Base-by-base conservation (phyloP, 441 rosid genomes). In the Populus hybrid region DNA sequence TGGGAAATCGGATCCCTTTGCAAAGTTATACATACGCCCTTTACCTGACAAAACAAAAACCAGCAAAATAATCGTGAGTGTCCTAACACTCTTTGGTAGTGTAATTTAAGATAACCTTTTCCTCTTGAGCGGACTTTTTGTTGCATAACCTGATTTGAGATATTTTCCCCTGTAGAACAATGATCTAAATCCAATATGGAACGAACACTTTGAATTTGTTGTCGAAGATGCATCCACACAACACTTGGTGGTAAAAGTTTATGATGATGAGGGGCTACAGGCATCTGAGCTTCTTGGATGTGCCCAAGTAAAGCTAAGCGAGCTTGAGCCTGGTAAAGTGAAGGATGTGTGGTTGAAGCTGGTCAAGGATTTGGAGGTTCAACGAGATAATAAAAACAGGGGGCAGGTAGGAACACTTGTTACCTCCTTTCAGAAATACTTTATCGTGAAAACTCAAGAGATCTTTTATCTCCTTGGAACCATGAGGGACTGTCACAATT, bases 1-100 rank as follows among this genome's bases (percentile, higher is more conserved):
- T 35, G 99, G 99, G 77, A 97, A 93, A 88, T 94, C 99, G 0
- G 99, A 97, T 91, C 99, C 99, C 73, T 97, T 77, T 79, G 97
- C 91, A 66, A 87, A 84, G 38, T 35, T 97, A 24, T 94, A 88
- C 71, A 74, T 97, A 67, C 97, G 99, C 30, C 99, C 99, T 0
- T 72, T 97, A 75, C 94, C 85, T 8, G 85, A 91, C 81, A 89
- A 84, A 86, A 93, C 79, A 69, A 90, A 90, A 75, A 92, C 86
- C 71, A 97, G 99, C 85, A 97, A 85, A 88, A 90, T 89, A 61
- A 91, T 97, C 32, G 99, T 97, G 87, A 77, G 91, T 32, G 61
- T 69, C 57, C 68, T n/a, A 3, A 6, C 24, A 18, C 5, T 32
- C 73, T 78, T 57, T 59, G 21, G 61, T 53, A 53, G 61, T 53